Percentiles rank a stretch among this genome's conserved stretches.
These are phyloP conservation scores for Paecilomyces niveus DNA, from an alignment of 2,329 filamentous ascomycete species.

Conservation along the genomic window DNA sequence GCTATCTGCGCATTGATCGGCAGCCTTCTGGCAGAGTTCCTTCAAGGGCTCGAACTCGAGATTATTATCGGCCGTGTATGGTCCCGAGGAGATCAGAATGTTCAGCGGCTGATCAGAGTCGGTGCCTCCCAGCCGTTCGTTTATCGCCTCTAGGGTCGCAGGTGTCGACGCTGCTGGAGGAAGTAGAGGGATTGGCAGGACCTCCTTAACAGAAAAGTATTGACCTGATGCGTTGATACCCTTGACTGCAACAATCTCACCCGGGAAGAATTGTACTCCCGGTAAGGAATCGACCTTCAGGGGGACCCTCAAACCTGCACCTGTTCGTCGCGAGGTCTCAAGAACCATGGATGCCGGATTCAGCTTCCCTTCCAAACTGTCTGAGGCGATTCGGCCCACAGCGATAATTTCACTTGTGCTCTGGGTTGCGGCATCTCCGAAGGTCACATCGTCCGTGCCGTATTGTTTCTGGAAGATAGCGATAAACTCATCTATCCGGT, in stretches of 20 bases:
- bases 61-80: slow-evolving; percentile 88
- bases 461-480: slow-evolving; percentile 67
- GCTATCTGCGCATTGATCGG: slow-evolving; percentile 66
- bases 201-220: slow-evolving; percentile 71
- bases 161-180: slow-evolving; percentile 65
- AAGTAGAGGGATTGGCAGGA: slow-evolving; percentile 68
- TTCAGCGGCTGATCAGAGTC: slow-evolving; percentile 62
- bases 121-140: slow-evolving; percentile 60
- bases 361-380: slow-evolving; percentile 74
- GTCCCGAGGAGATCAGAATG: slow-evolving; percentile 72
- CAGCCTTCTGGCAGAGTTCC: slow-evolving; percentile 70
- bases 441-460: slow-evolving; percentile 67
- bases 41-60: slow-evolving; percentile 84
- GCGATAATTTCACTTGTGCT: slow-evolving; percentile 82
- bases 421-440: slow-evolving; percentile 80
- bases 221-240: slow-evolving; percentile 83
- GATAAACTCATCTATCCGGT: slow-evolving; percentile 86
- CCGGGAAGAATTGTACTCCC: slow-evolving; percentile 81
- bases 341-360: slow-evolving; percentile 80
- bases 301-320: slow-evolving; percentile 73
- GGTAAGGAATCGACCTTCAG: slow-evolving; percentile 65
- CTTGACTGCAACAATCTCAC: slow-evolving; percentile 80
- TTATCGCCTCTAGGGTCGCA: slow-evolving; percentile 58
- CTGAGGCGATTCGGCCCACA: slow-evolving; percentile 84
- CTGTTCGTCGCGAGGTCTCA: slow-evolving; percentile 77